Conservation (phyloP, 2,329 filamentous ascomycete genomes). For the Albifimbria verrucaria region DNA sequence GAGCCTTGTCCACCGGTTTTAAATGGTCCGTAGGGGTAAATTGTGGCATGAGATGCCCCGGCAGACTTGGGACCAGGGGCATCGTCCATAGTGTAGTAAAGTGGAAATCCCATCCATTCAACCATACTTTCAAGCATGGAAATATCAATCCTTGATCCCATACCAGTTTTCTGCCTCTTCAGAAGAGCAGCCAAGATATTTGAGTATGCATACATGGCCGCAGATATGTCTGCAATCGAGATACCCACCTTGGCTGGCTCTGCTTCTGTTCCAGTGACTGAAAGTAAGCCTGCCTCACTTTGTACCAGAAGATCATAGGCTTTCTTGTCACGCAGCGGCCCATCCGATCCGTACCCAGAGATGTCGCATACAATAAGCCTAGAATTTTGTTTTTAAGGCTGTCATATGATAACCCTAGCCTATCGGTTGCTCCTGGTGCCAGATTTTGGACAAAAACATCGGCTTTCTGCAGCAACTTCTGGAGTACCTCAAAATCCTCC, state of each 20-base stretch:
- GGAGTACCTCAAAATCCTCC: conserved; percentile 38
- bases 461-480: conserved; percentile 37
- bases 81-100: conserved; percentile 50
- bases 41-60: conserved; percentile 50
- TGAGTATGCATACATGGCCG: conserved; percentile 49
- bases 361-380: conserved; percentile 52
- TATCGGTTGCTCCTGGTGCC: conserved; percentile 43
- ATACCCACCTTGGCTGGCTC: conserved; percentile 49
- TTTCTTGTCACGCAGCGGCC: conserved; percentile 51
- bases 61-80: conserved; percentile 38
- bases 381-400: conserved; percentile 37
- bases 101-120: conserved; percentile 57
- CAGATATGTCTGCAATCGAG: conserved; percentile 52
- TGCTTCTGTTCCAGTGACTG: conserved; percentile 42
- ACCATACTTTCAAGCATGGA: conserved; percentile 57
- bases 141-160: conserved; percentile 48
- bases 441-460: conserved; percentile 54
- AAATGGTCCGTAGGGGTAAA: conserved; percentile 57
- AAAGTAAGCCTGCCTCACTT: conserved; percentile 50
- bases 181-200: conserved; percentile 48
- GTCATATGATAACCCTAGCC: conserved; percentile 45
- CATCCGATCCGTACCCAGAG: conserved; percentile 48
- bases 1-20: conserved; percentile 41
- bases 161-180: conserved; percentile 44
- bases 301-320: conserved; percentile 54